A percentile compares a stretch with the other conserved stretches of the same genome.
Conservation (phyloP, 2,329 filamentous ascomycete species). For the Cercospora nicotianae region DNA sequence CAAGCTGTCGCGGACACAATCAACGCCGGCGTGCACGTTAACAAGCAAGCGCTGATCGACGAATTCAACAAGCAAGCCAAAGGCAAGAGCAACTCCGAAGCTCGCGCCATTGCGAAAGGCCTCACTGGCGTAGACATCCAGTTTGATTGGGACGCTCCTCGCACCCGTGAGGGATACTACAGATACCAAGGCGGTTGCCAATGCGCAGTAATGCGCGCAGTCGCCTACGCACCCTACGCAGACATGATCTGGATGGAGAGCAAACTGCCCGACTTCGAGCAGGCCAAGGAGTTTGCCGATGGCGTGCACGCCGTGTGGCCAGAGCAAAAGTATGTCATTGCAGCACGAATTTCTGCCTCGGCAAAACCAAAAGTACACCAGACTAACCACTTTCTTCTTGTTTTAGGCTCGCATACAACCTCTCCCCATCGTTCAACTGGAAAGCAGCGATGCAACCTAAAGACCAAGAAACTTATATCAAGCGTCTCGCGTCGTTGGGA, state of each 20-base stretch:
- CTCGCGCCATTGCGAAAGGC: constrained; percentile 73
- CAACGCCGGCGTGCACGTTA: constrained; percentile 62
- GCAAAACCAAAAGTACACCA: constrained; percentile 7
- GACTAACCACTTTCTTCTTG: constrained; percentile 17
- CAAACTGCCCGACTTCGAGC: constrained; percentile 86
- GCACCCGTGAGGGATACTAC: constrained; percentile 95
- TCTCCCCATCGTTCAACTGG: constrained; percentile 99
- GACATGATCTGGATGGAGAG: constrained; percentile 99
- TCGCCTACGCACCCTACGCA: constrained; percentile 89
- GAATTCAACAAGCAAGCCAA: constrained; percentile 68
- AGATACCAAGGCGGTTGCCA: constrained; percentile 86
- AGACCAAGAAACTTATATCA: constrained; percentile 97
- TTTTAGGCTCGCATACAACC: constrained; percentile 86
- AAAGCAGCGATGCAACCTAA: constrained; percentile 88
- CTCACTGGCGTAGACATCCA: constrained; percentile 77
- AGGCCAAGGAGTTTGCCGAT: constrained; percentile 89
- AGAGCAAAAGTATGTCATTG: constrained; percentile 77
- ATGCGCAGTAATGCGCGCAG: constrained; percentile 85
- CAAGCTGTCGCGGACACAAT: constrained; percentile 85
- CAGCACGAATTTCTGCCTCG: neutral
- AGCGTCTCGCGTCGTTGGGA: constrained; percentile 77
- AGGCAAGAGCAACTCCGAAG: constrained; percentile 84
- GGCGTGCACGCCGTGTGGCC: constrained; percentile 94
- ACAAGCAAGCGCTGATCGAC: constrained; percentile 67
- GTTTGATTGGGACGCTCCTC: constrained; percentile 94